phyloP scores from a whole-genome alignment of 257 asterid genomes.

The Leonotis leonurus region DNA sequence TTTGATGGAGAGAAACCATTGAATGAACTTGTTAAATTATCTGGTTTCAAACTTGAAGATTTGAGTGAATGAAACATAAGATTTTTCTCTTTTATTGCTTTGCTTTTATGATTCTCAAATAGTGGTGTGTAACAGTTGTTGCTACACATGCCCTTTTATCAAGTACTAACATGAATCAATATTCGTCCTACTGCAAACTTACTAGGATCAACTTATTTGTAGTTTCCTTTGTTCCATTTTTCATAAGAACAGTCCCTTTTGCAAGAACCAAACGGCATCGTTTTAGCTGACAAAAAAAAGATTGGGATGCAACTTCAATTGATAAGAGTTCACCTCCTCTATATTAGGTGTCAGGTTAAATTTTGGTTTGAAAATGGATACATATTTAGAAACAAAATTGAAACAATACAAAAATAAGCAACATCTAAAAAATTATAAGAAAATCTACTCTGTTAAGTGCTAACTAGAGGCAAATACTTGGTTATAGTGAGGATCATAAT shows the following conservation, averaged over 20 bases:
- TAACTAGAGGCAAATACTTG: no score
- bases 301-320: no score
- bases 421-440: no score
- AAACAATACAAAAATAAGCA: no score
- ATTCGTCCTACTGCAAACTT: neutral
- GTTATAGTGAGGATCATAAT: no score
- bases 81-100: neutral
- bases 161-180: neutral
- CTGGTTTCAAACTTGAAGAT: conserved; percentile 63
- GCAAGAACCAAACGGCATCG: neutral
- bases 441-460: no score
- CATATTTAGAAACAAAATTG: no score
- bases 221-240: neutral
- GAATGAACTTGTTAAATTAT: conserved; percentile 60
- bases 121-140: neutral
- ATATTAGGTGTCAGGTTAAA: no score
- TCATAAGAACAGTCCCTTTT: neutral
- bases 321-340: no score
- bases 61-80: conserved; percentile 32
- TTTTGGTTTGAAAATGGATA: no score
- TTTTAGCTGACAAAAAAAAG: neutral
- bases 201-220: neutral
- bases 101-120: neutral
- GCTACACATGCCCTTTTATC: neutral
- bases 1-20: conserved; percentile 60